phyloP scores from a whole-genome alignment of 208 protist genomes.

The Angomonas ambiguus region DNA sequence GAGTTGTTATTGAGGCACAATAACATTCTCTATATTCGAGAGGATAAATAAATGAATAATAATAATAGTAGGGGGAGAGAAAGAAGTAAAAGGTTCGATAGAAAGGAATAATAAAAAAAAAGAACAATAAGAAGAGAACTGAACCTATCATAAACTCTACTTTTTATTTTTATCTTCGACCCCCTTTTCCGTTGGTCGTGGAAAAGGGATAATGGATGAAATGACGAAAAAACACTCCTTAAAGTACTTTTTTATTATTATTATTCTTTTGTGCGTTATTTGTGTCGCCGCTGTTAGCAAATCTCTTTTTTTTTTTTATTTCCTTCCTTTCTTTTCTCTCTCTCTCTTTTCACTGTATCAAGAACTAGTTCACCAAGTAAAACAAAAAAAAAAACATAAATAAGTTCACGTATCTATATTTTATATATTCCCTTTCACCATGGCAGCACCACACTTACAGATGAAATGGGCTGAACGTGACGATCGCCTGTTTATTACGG shows the following conservation, averaged over 20 bases:
- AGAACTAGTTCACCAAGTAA: background rate
- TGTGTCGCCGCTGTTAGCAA: too few relatives aligned
- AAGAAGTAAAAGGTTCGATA: too few relatives aligned
- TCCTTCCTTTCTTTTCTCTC: background rate
- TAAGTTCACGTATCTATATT: constrained; percentile 3
- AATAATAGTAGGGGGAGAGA: background rate
- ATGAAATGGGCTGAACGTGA: constrained; percentile 89
- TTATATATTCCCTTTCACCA: constrained; percentile 3
- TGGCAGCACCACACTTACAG: constrained; percentile 71
- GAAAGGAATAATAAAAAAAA: too few relatives aligned
- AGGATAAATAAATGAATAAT: constrained; percentile 19
- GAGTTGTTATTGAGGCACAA: constrained; percentile 88
- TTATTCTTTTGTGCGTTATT: too few relatives aligned
- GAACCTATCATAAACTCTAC: too few relatives aligned
- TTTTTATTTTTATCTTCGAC: too few relatives aligned
- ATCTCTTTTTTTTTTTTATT: background rate
- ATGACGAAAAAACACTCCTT: too few relatives aligned
- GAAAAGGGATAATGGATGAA: too few relatives aligned
- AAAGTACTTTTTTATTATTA: too few relatives aligned
- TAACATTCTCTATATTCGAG: constrained; percentile 88
- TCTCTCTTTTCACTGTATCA: background rate
- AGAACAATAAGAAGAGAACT: too few relatives aligned
- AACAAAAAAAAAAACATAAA: background rate
- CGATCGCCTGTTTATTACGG: constrained; percentile 85
- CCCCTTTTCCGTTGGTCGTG: too few relatives aligned